Conservation (phyloP, 306 rosid genomes). For the Inga laurina region DNA sequence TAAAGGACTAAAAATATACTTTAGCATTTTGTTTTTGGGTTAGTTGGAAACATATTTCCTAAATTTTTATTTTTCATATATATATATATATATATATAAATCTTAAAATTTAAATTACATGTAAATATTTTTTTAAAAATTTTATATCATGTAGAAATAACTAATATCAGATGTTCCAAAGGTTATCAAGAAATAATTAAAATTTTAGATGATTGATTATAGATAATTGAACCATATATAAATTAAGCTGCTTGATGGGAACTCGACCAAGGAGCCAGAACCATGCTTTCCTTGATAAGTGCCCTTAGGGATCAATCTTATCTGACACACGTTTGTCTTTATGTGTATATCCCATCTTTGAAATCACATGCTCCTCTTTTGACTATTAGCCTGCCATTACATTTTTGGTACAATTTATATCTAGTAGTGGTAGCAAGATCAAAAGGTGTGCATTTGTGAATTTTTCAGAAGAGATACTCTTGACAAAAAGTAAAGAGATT, state of each 20-base stretch:
- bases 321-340: slow-evolving; percentile 46
- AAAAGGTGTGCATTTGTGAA: slow-evolving; percentile 24
- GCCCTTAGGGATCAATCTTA: slow-evolving; percentile 30
- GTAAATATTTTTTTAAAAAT: neutral
- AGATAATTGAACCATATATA: neutral
- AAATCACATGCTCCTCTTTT: slow-evolving; percentile 44
- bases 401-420: slow-evolving; percentile 29
- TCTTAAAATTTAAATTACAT: neutral
- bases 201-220: neutral
- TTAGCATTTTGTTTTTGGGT: too few species aligned
- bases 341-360: slow-evolving; percentile 29
- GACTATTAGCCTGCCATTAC: slow-evolving; percentile 44
- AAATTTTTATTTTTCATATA: neutral
- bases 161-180: neutral
- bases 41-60: neutral
- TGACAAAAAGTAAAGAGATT: neutral
- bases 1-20: too few species aligned
- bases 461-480: neutral
- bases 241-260: slow-evolving; percentile 13
- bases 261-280: slow-evolving; percentile 28
- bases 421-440: neutral
- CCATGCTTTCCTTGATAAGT: slow-evolving; percentile 1
- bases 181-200: neutral
- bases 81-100: neutral
- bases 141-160: neutral